A percentile compares a stretch with the other conserved stretches of the same genome.
Conservation (phyloP, 768 basidiomycete genomes). For the Dendrothele bispora region DNA sequence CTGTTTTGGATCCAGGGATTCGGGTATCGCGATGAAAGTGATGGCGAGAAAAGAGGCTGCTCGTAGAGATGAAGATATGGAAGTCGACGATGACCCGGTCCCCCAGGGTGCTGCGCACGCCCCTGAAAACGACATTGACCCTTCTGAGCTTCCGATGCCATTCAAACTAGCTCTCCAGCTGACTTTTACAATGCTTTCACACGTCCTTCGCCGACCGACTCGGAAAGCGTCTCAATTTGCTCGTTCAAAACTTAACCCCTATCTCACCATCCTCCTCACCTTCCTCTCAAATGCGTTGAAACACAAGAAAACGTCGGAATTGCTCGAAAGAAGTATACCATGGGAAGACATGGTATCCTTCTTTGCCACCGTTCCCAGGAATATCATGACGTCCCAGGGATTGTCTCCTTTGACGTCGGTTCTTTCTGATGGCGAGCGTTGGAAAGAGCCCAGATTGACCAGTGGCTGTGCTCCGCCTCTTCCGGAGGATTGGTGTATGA, state of each 20-base stretch:
- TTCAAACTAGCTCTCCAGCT: conserved; percentile 79
- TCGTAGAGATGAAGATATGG: conserved; percentile 17
- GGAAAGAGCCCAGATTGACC: conserved; percentile 71
- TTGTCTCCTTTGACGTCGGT: conserved; percentile 26
- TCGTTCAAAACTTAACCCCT: conserved; percentile 71
- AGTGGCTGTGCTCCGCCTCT: conserved; percentile 70
- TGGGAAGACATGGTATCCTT: conserved; percentile 71
- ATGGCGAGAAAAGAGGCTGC: conserved; percentile 1
- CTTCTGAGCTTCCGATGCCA: conserved; percentile 54
- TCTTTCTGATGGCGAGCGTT: conserved; percentile 44
- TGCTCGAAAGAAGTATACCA: conserved; percentile 78
- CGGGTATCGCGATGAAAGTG: neutral
- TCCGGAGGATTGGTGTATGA: conserved; percentile 92
- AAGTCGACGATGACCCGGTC: conserved; percentile 21
- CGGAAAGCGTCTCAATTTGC: conserved; percentile 61
- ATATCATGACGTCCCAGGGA: conserved; percentile 48
- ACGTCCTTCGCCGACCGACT: conserved; percentile 63
- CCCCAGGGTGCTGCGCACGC: conserved; percentile 22
- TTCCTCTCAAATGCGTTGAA: conserved; percentile 81
- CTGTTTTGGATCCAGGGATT: conserved; percentile 36
- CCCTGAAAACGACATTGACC: conserved; percentile 26
- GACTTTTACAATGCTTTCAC: conserved; percentile 73
- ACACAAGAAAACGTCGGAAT: conserved; percentile 54
- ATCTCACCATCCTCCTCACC: conserved; percentile 82
- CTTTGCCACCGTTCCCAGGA: conserved; percentile 59